A percentile compares a stretch with the other conserved stretches of the same genome.
Conservation (phyloP, 257 asterid species). For the Fraxinus excelsior region DNA sequence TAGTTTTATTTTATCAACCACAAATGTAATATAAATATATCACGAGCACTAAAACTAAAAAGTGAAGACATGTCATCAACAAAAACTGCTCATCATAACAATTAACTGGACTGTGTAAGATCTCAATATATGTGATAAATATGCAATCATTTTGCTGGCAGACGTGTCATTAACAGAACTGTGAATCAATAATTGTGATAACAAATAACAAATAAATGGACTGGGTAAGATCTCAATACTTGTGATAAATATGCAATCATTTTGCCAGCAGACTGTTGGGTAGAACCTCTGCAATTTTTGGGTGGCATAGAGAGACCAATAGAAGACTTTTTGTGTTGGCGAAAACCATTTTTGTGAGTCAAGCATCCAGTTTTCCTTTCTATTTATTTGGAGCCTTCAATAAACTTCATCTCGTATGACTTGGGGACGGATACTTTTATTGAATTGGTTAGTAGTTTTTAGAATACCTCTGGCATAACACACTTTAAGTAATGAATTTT, state of each 20-base stretch:
- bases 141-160: background rate
- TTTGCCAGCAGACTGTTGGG: background rate
- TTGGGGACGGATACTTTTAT: background rate
- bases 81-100: background rate
- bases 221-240: background rate
- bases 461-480: too few relatives aligned
- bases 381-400: background rate
- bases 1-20: background rate
- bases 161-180: background rate
- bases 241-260: background rate
- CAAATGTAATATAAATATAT: background rate
- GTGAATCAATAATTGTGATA: too few relatives aligned
- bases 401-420: background rate
- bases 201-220: background rate
- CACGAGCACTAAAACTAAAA: background rate
- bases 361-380: background rate
- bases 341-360: background rate
- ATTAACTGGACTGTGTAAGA: background rate
- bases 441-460: background rate
- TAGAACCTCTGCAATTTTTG: background rate
- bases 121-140: background rate
- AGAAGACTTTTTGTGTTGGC: background rate
- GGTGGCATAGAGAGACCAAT: background rate
- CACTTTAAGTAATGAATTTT: too few relatives aligned
- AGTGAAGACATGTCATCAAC: background rate